phyloP scores from a whole-genome alignment of 345 rosid species.

The Mallotus nudiflorus region DNA sequence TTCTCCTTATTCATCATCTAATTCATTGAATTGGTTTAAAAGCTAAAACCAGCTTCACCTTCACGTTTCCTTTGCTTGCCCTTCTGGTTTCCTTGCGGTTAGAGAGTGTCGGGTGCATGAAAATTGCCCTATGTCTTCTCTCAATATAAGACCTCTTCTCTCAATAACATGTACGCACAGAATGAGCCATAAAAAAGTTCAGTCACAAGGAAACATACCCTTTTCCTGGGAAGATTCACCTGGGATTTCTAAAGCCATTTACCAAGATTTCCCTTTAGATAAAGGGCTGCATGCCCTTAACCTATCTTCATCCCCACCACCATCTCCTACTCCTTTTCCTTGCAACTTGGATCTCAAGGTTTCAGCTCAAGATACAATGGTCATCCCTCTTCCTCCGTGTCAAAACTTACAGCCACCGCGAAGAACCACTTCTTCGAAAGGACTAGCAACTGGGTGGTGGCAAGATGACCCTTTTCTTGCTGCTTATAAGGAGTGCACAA shows the following conservation, averaged over 20 bases:
- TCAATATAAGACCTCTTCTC: background rate
- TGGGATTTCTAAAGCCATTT: conserved; percentile 52
- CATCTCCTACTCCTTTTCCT: background rate
- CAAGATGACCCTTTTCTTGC: conserved; percentile 61
- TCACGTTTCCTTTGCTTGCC: conserved; percentile 45
- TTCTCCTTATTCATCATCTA: conserved; percentile 27
- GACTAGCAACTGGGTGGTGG: conserved; percentile 40
- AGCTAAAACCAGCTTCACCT: conserved; percentile 19
- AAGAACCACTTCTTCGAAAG: conserved; percentile 43
- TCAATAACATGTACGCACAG: background rate
- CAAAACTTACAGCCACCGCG: conserved; percentile 15
- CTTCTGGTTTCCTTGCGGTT: conserved; percentile 30
- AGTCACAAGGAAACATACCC: conserved; percentile 64
- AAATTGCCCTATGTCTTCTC: background rate
- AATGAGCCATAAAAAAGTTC: conserved; percentile 38
- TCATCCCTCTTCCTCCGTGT: conserved; percentile 46
- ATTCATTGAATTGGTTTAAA: conserved; percentile 23
- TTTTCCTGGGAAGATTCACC: conserved; percentile 73
- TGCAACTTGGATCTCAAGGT: background rate
- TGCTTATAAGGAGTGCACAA: conserved; percentile 70
- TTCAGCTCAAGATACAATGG: conserved; percentile 8
- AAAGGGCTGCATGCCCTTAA: conserved; percentile 10
- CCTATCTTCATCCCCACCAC: conserved; percentile 5
- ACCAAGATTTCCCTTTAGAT: conserved; percentile 21
- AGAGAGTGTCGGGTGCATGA: conserved; percentile 45